These are phyloP conservation scores for Yamadazyma aaseri DNA, from an alignment of 1,139 yeast genomes.

Conservation along the genomic window DNA sequence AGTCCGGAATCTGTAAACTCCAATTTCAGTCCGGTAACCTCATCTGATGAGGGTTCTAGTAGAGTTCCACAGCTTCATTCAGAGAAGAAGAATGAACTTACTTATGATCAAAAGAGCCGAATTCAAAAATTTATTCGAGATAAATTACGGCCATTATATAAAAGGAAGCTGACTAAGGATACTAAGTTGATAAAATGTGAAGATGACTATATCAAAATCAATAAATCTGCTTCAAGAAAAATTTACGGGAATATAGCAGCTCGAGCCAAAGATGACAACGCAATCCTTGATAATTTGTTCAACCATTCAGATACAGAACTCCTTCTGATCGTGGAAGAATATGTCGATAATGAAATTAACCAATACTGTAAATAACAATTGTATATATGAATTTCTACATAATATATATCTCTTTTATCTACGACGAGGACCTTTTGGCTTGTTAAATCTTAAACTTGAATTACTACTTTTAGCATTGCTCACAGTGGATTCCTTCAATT, in stretches of 20 bases:
- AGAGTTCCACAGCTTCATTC: slow-evolving; percentile 1
- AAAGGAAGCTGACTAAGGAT: slow-evolving; percentile 19
- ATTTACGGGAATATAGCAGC: slow-evolving; percentile 32
- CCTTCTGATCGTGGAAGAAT: slow-evolving; percentile 22
- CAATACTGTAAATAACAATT: slow-evolving; percentile 5
- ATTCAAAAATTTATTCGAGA: slow-evolving; percentile 56
- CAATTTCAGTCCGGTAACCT: slow-evolving; percentile 10
- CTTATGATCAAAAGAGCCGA: slow-evolving; percentile 44
- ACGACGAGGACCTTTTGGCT: slow-evolving; percentile 59
- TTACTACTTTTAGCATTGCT: slow-evolving; percentile 14
- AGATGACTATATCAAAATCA: slow-evolving; percentile 34
- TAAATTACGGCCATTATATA: slow-evolving; percentile 48
- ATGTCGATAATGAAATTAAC: slow-evolving; percentile 20
- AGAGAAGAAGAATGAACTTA: slow-evolving; percentile 19
- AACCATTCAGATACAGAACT: slow-evolving; percentile 18
- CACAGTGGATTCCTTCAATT: slow-evolving; percentile 21
- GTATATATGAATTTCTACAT: slow-evolving; percentile 1
- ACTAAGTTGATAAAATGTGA: slow-evolving; percentile 21
- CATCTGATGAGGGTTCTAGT: slow-evolving; percentile 8
- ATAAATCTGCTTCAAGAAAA: slow-evolving; percentile 42
- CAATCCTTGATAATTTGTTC: slow-evolving; percentile 19
- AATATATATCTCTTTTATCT: slow-evolving; percentile 21
- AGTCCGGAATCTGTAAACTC: slow-evolving; percentile 13
- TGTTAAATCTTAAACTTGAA: slow-evolving; percentile 38
- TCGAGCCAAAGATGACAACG: slow-evolving; percentile 8